These are phyloP conservation scores for Suillus tomentosus DNA, from an alignment of 768 basidiomycete genomes.

Conservation along the genomic window DNA sequence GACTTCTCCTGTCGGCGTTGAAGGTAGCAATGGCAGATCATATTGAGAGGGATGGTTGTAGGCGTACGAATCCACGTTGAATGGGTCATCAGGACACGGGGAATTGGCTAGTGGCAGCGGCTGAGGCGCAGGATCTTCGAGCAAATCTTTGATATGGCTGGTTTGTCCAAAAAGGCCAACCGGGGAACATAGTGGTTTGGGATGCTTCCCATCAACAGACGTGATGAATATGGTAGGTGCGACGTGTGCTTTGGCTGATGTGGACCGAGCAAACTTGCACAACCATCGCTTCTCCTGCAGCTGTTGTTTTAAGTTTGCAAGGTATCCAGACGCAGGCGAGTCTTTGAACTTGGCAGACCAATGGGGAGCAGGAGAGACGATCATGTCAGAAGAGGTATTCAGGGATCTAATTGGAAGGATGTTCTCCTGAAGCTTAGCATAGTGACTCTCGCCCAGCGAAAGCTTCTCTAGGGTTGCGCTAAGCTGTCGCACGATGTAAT, in stretches of 20 bases:
- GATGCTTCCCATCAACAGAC: neutral
- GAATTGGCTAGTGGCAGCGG: neutral
- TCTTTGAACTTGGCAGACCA: neutral
- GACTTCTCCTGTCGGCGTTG: slow-evolving; percentile 1
- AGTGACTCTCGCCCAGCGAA: neutral
- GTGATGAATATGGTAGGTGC: slow-evolving; percentile 3
- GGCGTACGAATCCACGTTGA: neutral
- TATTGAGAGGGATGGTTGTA: neutral
- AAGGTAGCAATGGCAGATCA: neutral
- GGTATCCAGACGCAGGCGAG: neutral
- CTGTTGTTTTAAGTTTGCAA: neutral
- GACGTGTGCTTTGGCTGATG: neutral
- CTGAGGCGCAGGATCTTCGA: neutral
- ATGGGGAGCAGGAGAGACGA: slow-evolving; percentile 5
- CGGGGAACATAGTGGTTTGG: neutral
- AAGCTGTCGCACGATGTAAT: slow-evolving; percentile 5
- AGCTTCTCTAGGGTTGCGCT: neutral
- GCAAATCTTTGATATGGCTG: neutral
- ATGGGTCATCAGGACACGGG: neutral
- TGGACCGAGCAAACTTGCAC: neutral
- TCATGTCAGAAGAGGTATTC: neutral
- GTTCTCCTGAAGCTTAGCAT: neutral
- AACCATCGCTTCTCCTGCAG: neutral
- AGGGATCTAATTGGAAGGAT: neutral
- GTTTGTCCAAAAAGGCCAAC: neutral